Conservation (phyloP, 306 rosid genomes). For the Cicer judaicum region DNA sequence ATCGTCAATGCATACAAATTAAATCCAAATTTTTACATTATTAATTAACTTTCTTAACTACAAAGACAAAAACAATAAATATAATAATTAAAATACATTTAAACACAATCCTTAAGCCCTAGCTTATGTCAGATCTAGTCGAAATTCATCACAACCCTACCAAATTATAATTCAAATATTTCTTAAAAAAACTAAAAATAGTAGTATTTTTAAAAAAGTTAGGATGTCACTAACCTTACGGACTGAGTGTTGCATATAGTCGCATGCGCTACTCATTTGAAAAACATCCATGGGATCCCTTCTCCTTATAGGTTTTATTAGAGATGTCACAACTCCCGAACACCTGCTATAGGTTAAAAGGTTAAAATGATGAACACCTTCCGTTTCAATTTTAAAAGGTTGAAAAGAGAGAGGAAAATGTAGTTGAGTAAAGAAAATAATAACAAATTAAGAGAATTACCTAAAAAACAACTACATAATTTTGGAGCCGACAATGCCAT, state of each 20-base stretch:
- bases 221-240: no score
- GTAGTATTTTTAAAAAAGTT: no score
- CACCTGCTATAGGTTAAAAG: constrained; percentile 20
- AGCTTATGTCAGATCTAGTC: no score
- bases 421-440: background rate
- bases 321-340: constrained; percentile 21
- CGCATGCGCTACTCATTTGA: constrained; percentile 11
- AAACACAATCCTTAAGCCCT: background rate
- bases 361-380: constrained; percentile 15
- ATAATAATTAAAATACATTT: no score
- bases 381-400: constrained; percentile 4
- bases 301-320: constrained; percentile 25
- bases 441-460: background rate
- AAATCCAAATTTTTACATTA: no score
- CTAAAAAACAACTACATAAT: background rate
- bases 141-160: no score
- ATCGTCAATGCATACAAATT: no score
- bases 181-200: no score
- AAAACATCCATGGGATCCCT: background rate
- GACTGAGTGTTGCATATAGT: background rate
- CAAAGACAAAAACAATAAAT: no score
- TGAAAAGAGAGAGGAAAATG: constrained; percentile 4
- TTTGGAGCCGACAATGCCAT: background rate
- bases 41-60: no score
- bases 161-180: no score